These are phyloP conservation scores for Copromyces sp. DNA, from an alignment of 495 filamentous ascomycete genomes.

Conservation along the genomic window DNA sequence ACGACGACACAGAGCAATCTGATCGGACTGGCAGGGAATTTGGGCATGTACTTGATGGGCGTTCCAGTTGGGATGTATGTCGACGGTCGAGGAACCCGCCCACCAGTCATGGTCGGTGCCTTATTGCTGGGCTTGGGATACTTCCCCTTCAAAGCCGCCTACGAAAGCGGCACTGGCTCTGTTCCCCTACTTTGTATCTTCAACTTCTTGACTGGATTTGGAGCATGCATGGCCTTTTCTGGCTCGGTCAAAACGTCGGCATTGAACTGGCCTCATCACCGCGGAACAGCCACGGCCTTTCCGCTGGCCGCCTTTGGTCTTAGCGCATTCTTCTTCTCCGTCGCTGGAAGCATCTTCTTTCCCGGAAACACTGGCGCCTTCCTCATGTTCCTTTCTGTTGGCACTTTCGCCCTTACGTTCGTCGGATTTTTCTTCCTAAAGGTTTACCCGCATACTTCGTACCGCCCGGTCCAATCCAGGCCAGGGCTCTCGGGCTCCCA, in stretches of 20 bases:
- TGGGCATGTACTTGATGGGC: constrained; percentile 90
- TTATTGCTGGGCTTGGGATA: constrained; percentile 66
- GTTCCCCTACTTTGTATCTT: constrained; percentile 69
- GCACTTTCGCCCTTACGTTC: constrained; percentile 67
- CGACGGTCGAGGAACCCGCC: constrained; percentile 70
- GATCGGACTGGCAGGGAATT: constrained; percentile 83
- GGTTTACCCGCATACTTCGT: constrained; percentile 56
- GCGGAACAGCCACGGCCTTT: constrained; percentile 90
- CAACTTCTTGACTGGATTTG: constrained; percentile 72
- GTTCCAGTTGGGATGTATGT: constrained; percentile 84
- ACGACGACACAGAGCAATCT: constrained; percentile 84
- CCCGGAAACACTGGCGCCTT: constrained; percentile 74
- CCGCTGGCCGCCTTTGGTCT: constrained; percentile 87
- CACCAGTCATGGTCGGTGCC: constrained; percentile 63
- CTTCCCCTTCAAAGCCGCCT: constrained; percentile 62
- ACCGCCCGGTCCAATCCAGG: constrained; percentile 50
- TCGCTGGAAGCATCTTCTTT: constrained; percentile 65
- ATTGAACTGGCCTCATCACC: constrained; percentile 82
- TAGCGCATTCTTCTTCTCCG: constrained; percentile 92
- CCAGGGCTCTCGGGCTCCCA: constrained; percentile 51
- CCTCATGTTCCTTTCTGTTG: constrained; percentile 66
- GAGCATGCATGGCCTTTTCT: constrained; percentile 78
- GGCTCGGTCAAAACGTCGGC: constrained; percentile 82
- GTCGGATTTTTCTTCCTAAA: constrained; percentile 71
- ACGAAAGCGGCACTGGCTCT: constrained; percentile 51